These are phyloP conservation scores for Hansfordia pulvinata DNA, from an alignment of 2,329 filamentous ascomycete species.

Conservation along the genomic window DNA sequence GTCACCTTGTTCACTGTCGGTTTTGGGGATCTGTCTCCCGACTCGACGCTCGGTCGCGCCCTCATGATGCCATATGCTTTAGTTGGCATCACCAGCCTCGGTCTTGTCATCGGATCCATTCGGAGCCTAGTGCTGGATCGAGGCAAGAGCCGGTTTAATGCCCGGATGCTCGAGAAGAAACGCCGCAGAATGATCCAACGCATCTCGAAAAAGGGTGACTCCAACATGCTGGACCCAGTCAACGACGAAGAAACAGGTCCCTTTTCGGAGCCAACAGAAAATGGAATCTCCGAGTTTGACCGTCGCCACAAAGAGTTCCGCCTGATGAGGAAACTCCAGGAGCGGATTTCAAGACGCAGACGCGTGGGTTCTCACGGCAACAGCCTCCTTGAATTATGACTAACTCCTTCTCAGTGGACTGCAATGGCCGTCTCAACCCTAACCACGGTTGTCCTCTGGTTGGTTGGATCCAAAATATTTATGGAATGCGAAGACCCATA, in stretches of 20 bases:
- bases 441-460: conserved; percentile 66
- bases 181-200: conserved; percentile 31
- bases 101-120: conserved; percentile 72
- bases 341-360: conserved; percentile 50
- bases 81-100: conserved; percentile 70
- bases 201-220: conserved; percentile 29
- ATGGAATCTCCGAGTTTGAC: conserved; percentile 31
- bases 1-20: conserved; percentile 55
- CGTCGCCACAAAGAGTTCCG: conserved; percentile 59
- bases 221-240: conserved; percentile 36
- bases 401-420: too few relatives aligned
- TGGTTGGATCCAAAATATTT: conserved; percentile 67
- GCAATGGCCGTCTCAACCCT: conserved; percentile 53
- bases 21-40: conserved; percentile 39
- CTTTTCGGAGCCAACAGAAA: conserved; percentile 5
- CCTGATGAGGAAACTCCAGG: conserved; percentile 71
- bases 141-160: conserved; percentile 36
- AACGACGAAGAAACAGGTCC: conserved; percentile 8
- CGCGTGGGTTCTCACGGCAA: too few relatives aligned
- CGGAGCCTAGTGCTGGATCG: conserved; percentile 50
- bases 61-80: conserved; percentile 76
- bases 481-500: conserved; percentile 34
- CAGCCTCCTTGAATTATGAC: too few relatives aligned
- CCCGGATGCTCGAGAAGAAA: conserved; percentile 46
- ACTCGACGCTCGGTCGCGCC: conserved; percentile 44